Evolutionary conservation across 2,329 filamentous ascomycete genomes (phyloP), one percentile per base, ranked within the genome.

Genomic region (Cryphonectria parasitica): DNA sequence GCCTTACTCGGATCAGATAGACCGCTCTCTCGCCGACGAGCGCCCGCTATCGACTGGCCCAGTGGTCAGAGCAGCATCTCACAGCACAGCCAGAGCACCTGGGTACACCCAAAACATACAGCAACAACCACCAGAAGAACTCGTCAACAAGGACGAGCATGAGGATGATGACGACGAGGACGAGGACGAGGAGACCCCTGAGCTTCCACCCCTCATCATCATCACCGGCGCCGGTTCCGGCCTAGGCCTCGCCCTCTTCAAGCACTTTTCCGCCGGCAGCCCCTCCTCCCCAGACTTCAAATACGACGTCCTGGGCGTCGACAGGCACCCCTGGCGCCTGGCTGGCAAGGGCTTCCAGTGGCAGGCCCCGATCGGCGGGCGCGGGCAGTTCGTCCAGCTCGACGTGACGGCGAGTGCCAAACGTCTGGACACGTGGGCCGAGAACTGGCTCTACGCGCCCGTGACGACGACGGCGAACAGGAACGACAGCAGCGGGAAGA

Each of bases 231-330:
- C 70, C 22, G 34, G 54, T 49, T 67, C 70, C 25, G 70, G 70
- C 17, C 70, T 71, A 43, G 70, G 70, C 52, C 67, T 68, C 49
- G 70, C 70, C 39, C 60, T 69, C 67, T 71, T 71, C 52, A 56
- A 71, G 60, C 70, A 71, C 52, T 69, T 69, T 25, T 68, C 68
- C 64, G 19, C 39, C 39, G 15, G 22, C 0, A 6, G 19, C 2
- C 63, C n/a, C 22, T 22, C 54, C 6, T 77, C 78, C 25, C 22
- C 71, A 10, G 75, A 79, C 56, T 79, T 78, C 58, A 79, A 83
- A 3, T 74, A 74, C 67, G 62, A 43, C 34, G 70, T 71, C 19
- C 17, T 71, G 6, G 70, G 70, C n/a, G 54, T 71, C 31, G 70
- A 71, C 25, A 69, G 36, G 49, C 28, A 54, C 25, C 64, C 70